Base-by-base conservation (phyloP, 345 rosid genomes). In the Geranium rotundifolium region DNA sequence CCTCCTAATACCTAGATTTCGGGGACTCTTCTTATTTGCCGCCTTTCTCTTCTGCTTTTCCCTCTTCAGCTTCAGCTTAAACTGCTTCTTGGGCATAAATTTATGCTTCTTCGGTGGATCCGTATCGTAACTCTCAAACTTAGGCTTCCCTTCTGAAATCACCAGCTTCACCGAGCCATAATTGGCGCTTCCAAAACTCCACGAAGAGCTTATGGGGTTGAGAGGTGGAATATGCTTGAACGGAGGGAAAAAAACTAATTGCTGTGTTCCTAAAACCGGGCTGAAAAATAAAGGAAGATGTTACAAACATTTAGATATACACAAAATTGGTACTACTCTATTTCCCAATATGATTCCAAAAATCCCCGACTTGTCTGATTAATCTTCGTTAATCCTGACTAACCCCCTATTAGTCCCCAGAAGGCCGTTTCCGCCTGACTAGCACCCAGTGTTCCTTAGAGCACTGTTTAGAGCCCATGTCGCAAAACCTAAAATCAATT, bases 81-180 rank as follows among this genome's bases (percentile, higher is more conserved):
- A 70, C 62, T 89, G 79, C 72, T 90, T 93, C 65, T 88, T 93
- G 19, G 77, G 85, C 72, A 67, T 68, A 90, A 92, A 88, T 58
- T 90, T 93, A 67, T 85, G 80, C 76, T 86, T 93, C 80, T 81
- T 86, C 0, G 97, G 96, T 82, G 99, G 90, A 60, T 85, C 85
- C 6, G 77, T 63, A 65, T 86, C 84, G 31, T 74, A 81, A 2
- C 76, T 85, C 73, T 86, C 92, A 59, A 93, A 88, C 78, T 88
- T 86, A n/a, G 92, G 88, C 75, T 93, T 88, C 66, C 99, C 99
- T 58, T 88, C 65, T 14, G 92, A 85, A 69, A 90, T 82, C 73
- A 93, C 97, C 56, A 93, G 66, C 66, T 73, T 86, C 66, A 93
- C 88, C 0, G 75, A 69, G 23, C 97, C 97, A 56, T 82, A 82